Conservation (phyloP, 2,329 filamentous ascomycete species). For the Aspergillus quadricinctus region DNA sequence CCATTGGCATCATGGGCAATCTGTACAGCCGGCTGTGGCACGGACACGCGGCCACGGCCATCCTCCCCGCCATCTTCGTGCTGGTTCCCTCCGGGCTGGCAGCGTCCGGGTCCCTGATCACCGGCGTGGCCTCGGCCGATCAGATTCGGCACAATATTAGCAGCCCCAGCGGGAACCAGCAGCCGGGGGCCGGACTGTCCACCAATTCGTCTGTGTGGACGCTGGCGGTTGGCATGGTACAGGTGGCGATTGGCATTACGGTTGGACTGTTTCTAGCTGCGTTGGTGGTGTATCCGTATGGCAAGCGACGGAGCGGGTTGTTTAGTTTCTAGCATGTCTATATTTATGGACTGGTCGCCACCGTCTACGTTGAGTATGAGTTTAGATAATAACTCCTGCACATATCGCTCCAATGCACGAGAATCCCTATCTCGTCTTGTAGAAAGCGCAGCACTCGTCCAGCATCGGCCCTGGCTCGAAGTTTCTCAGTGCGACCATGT, state of each 20-base stretch:
- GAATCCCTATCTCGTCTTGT: neutral
- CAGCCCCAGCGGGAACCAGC: neutral
- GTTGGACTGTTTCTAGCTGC: slow-evolving; percentile 45
- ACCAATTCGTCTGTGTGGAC: slow-evolving; percentile 38
- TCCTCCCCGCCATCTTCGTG: slow-evolving; percentile 81
- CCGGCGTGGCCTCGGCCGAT: slow-evolving; percentile 54
- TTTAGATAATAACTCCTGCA: slow-evolving; percentile 1
- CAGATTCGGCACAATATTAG: slow-evolving; percentile 42
- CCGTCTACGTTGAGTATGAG: neutral
- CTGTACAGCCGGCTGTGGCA: slow-evolving; percentile 68
- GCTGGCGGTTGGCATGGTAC: slow-evolving; percentile 45
- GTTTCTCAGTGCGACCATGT: neutral
- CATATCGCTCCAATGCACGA: slow-evolving; percentile 12
- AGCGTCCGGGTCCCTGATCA: slow-evolving; percentile 53
- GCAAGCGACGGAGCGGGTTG: slow-evolving; percentile 43
- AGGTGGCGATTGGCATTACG: slow-evolving; percentile 46
- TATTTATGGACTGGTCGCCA: neutral
- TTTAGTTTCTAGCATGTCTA: slow-evolving; percentile 38
- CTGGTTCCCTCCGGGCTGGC: slow-evolving; percentile 59
- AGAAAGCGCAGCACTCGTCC: slow-evolving; percentile 7
- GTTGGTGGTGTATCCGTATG: slow-evolving; percentile 44
- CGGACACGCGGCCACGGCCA: slow-evolving; percentile 75
- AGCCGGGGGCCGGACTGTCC: slow-evolving; percentile 29
- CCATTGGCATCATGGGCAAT: slow-evolving; percentile 73
- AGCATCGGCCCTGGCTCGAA: slow-evolving; percentile 2